These are phyloP conservation scores for Tylopilus cervinicoccineus DNA, from an alignment of 768 basidiomycete genomes.

Conservation along the genomic window DNA sequence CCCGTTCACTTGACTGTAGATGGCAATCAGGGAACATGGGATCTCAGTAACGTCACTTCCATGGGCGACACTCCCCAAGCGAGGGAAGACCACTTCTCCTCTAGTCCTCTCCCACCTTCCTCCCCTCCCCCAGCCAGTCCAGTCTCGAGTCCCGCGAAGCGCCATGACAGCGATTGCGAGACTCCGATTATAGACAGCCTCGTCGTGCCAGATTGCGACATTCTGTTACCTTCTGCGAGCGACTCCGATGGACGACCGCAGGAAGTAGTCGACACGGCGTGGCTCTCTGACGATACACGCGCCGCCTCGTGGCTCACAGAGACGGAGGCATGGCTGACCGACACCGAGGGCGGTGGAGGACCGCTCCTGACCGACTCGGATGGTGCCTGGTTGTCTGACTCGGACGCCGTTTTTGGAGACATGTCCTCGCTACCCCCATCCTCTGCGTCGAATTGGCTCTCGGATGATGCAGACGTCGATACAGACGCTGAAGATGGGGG, in stretches of 20 bases:
- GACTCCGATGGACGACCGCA: constrained; percentile 1
- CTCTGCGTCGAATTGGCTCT: constrained; percentile 22
- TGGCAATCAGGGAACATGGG: neutral
- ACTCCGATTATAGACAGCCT: constrained; percentile 18
- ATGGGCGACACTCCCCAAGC: constrained; percentile 19
- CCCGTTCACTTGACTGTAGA: neutral
- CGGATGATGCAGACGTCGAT: constrained; percentile 24
- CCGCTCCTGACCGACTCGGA: constrained; percentile 42
- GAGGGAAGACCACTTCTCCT: constrained; percentile 31
- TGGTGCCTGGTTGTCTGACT: constrained; percentile 29
- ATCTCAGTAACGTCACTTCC: constrained; percentile 16
- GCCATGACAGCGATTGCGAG: neutral
- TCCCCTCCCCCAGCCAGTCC: constrained; percentile 60
- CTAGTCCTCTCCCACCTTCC: constrained; percentile 56
- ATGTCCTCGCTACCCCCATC: constrained; percentile 19
- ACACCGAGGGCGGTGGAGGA: constrained; percentile 30
- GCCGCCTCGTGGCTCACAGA: constrained; percentile 12
- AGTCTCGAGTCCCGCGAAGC: constrained; percentile 24
- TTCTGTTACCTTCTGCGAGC: constrained; percentile 5
- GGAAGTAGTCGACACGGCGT: neutral
- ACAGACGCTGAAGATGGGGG: constrained; percentile 5
- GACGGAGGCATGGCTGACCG: constrained; percentile 28
- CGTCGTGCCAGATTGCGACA: constrained; percentile 13
- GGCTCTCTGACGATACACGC: constrained; percentile 15
- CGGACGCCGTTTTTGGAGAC: constrained; percentile 27